Evolutionary conservation across 106 monocot species (phyloP).

Genomic region (Acanthochlamys bracteata): DNA sequence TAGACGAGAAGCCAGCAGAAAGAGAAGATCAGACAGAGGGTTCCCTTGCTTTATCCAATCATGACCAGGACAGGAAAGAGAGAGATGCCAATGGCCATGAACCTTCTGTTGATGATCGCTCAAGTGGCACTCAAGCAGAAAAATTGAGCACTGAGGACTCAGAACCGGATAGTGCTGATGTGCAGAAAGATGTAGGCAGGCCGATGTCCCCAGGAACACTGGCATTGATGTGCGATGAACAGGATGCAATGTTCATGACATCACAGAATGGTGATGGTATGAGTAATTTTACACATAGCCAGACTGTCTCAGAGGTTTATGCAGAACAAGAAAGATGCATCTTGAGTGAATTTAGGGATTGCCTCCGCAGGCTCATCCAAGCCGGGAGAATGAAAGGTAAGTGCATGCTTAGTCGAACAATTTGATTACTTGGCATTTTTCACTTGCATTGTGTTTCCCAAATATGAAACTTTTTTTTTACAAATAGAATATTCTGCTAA

Average conservation of each 20-base stretch:
- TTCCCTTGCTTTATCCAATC: slow-evolving; percentile 26
- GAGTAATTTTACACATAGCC: slow-evolving; percentile 19
- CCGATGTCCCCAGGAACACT: slow-evolving; percentile 93
- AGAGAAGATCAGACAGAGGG: slow-evolving; percentile 37
- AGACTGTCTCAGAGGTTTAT: slow-evolving; percentile 47
- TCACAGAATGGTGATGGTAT: slow-evolving; percentile 22
- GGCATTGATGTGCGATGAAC: slow-evolving; percentile 91
- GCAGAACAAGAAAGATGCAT: slow-evolving; percentile 83
- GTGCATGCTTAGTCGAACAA: not conserved
- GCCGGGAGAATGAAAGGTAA: slow-evolving; percentile 84
- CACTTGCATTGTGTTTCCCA: too few relatives aligned
- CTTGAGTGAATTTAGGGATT: slow-evolving; percentile 70
- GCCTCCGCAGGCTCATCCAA: slow-evolving; percentile 61
- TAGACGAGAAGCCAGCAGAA: slow-evolving; percentile 26
- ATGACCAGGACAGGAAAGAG: slow-evolving; percentile 22
- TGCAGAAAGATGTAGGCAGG: slow-evolving; percentile 29
- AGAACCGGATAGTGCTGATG: slow-evolving; percentile 30
- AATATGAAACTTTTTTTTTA: not conserved
- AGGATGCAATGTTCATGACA: slow-evolving; percentile 65
- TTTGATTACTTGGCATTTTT: not conserved
- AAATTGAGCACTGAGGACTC: slow-evolving; percentile 31
- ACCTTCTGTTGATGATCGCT: slow-evolving; percentile 33
- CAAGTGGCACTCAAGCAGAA: slow-evolving; percentile 29
- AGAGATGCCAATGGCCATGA: slow-evolving; percentile 22
- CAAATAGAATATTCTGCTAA: not conserved